Base-by-base conservation (phyloP, 192 early-diverging fungal genomes). In the Funneliformis geosporum region DNA sequence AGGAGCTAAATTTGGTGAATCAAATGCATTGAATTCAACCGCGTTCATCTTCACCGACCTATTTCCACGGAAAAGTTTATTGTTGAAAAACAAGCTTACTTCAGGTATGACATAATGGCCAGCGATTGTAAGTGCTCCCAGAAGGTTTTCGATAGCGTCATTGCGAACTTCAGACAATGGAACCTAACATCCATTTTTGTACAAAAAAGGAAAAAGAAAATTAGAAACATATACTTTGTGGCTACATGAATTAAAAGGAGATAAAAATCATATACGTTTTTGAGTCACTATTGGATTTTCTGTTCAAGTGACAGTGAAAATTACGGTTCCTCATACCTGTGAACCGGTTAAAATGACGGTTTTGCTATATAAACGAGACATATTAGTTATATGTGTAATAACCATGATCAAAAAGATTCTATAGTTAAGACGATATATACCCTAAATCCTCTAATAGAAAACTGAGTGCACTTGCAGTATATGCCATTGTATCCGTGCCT, bases 81-180 rank as follows among this genome's bases (percentile, higher is more conserved):
- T 94, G 81, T 92, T 90, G 85, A 98, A 99, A 85, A 96, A 99
- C 5, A 99, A 87, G 23, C 88, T 86, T 7, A 99, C 98, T 82
- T 99, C 96, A 3, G 97, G 96, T 80, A 98, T 97, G 39, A 96
- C 94, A 91, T 96, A 98, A 78, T 98, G 97, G 0, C 98, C 96
- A 14, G 98, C 98, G 79, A 99, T 97, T 2, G 96, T 99, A 38
- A 99, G 87, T 5, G 97, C 96, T 1, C 96, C 96, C 3, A 99
- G 83, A 25, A 99, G 87, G 83, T 99, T 99, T 71, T 99, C 98
- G 12, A 98, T 92, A 0, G 96, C 98, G 83, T 99, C 98, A 85
- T 97, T 99, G 62, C 98, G 90, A 42, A 99, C 93, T 83, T 99
- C 98, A 21, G 97, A 95, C 59, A 99, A 88, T 0, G 98, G 98